Evolutionary conservation across 2,329 filamentous ascomycete species (phyloP).

Genomic region (Pseudopithomyces chartarum): DNA sequence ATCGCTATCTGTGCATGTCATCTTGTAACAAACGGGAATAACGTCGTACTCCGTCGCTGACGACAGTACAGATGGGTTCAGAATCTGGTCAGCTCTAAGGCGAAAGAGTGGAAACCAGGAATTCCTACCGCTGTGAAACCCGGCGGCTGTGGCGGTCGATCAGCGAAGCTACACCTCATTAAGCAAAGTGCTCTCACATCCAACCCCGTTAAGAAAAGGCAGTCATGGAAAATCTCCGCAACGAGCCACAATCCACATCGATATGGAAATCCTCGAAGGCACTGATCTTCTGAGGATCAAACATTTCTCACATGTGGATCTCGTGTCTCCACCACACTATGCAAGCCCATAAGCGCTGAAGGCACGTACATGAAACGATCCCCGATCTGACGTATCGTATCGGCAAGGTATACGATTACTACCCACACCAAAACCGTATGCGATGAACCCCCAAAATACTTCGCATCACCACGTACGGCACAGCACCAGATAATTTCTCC

Average conservation of each 20-base stretch:
- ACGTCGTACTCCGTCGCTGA: neutral
- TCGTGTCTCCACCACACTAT: neutral
- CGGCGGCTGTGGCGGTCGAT: neutral
- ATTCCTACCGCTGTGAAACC: neutral
- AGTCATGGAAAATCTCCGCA: neutral
- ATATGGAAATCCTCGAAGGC: neutral
- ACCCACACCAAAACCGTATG: neutral
- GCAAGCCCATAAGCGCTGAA: neutral
- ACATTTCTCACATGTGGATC: neutral
- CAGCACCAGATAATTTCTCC: neutral
- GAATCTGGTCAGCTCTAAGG: too few relatives aligned
- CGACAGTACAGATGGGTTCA: neutral
- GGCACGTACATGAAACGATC: neutral
- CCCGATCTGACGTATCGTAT: neutral
- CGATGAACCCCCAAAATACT: neutral
- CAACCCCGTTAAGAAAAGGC: neutral
- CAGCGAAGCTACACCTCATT: neutral
- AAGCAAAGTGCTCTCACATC: neutral
- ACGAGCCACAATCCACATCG: neutral
- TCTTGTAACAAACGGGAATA: neutral
- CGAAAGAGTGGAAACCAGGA: neutral
- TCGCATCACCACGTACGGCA: neutral
- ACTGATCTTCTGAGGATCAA: neutral
- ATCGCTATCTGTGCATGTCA: neutral
- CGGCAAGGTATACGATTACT: neutral